Conservation (phyloP, 345 rosid genomes). For the Anastatica hierochuntica region DNA sequence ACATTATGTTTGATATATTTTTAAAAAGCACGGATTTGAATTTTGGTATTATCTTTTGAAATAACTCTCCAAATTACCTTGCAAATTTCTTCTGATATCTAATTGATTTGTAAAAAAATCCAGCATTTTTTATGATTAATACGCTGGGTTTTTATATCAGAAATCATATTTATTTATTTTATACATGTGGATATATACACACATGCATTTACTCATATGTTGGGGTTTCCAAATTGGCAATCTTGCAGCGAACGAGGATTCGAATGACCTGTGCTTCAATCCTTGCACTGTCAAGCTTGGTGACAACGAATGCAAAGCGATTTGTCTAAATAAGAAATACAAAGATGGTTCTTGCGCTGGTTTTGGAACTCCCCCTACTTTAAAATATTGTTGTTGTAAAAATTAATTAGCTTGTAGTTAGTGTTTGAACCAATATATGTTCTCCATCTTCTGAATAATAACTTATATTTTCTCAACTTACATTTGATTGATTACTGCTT, state of each 20-base stretch:
- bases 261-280: background rate
- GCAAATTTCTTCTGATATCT: background rate
- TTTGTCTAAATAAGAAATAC: conserved; percentile 11
- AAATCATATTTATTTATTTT: too few relatives aligned
- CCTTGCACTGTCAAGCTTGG: conserved; percentile 6
- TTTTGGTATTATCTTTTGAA: too few relatives aligned
- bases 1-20: background rate
- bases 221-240: too few relatives aligned
- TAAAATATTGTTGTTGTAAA: conserved; percentile 14
- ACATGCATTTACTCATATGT: too few relatives aligned
- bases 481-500: too few relatives aligned
- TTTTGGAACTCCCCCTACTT: background rate
- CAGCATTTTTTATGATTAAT: background rate
- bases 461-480: too few relatives aligned
- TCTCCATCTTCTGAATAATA: background rate
- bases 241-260: too few relatives aligned
- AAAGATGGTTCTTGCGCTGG: conserved; percentile 14
- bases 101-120: background rate
- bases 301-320: background rate
- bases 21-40: too few relatives aligned
- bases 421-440: background rate
- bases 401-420: background rate
- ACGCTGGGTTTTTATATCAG: too few relatives aligned
- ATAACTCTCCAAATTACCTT: background rate
- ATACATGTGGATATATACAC: too few relatives aligned